These are phyloP conservation scores for Microdochium nivale DNA, from an alignment of 2,329 filamentous ascomycete species.

Conservation along the genomic window DNA sequence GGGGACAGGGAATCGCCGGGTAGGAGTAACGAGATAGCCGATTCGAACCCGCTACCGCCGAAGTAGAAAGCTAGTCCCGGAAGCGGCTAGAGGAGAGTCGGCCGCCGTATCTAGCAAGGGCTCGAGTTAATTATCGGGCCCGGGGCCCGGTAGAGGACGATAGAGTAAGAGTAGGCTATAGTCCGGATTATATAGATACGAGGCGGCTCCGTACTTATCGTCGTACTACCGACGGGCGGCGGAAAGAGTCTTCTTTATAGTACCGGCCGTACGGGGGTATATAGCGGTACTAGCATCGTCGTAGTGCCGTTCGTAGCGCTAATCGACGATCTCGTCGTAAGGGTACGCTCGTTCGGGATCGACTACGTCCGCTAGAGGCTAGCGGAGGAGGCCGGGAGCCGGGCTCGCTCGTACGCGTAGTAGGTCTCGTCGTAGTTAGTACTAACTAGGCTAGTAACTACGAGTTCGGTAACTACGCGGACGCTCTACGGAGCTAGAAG, in stretches of 20 bases:
- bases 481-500: background rate
- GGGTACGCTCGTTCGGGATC: background rate
- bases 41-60: background rate
- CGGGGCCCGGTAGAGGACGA: too few species aligned
- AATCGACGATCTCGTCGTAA: background rate
- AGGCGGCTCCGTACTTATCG: background rate
- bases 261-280: background rate
- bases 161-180: too few species aligned
- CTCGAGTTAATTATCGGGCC: background rate
- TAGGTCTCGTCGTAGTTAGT: background rate
- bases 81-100: too few species aligned
- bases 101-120: background rate
- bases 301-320: background rate
- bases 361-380: background rate
- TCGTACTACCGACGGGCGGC: background rate
- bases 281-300: background rate
- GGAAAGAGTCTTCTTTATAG: conserved; percentile 1
- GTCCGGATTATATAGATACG: too few species aligned
- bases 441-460: background rate
- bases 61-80: background rate
- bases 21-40: background rate
- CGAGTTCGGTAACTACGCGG: background rate
- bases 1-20: background rate
- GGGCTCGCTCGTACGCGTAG: background rate
- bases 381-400: background rate